Evolutionary conservation across 768 basidiomycete species (phyloP).

Genomic region (Lactarius quietus): DNA sequence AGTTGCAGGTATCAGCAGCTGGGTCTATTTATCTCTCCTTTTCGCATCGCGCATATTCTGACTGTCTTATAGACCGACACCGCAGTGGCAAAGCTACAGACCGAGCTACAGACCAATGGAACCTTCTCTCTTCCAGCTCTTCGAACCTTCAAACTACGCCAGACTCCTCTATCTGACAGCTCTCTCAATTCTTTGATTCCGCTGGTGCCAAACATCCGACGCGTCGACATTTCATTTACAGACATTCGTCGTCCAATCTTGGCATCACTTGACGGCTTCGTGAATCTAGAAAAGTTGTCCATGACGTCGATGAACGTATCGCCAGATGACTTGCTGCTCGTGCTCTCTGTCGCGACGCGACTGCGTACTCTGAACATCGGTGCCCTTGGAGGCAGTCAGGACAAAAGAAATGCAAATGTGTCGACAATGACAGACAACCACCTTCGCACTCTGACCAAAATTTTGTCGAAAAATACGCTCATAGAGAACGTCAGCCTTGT

Average conservation of each 20-base stretch:
- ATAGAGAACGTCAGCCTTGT: slow-evolving; percentile 59
- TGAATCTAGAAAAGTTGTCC: slow-evolving; percentile 54
- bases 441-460: slow-evolving; percentile 42
- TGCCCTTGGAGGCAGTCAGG: slow-evolving; percentile 50
- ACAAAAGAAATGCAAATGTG: slow-evolving; percentile 36
- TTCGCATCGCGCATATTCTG: neutral
- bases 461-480: slow-evolving; percentile 35
- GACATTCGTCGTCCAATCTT: slow-evolving; percentile 39
- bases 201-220: slow-evolving; percentile 47
- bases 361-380: slow-evolving; percentile 54
- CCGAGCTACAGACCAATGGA: slow-evolving; percentile 22
- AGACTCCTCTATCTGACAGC: slow-evolving; percentile 48
- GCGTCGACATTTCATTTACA: slow-evolving; percentile 67
- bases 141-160: slow-evolving; percentile 56
- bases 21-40: slow-evolving; percentile 41
- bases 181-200: slow-evolving; percentile 43
- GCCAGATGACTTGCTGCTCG: slow-evolving; percentile 38
- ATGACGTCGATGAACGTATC: slow-evolving; percentile 53
- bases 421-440: slow-evolving; percentile 51
- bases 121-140: slow-evolving; percentile 39
- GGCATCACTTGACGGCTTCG: slow-evolving; percentile 13
- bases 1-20: slow-evolving; percentile 56
- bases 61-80: slow-evolving; percentile 50
- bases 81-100: slow-evolving; percentile 46
- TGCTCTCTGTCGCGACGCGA: slow-evolving; percentile 39